A percentile compares a stretch with the other conserved stretches of the same genome.
These are phyloP conservation scores for Trichoderma sp. DNA, from an alignment of 2,329 filamentous ascomycete genomes.

Conservation along the genomic window DNA sequence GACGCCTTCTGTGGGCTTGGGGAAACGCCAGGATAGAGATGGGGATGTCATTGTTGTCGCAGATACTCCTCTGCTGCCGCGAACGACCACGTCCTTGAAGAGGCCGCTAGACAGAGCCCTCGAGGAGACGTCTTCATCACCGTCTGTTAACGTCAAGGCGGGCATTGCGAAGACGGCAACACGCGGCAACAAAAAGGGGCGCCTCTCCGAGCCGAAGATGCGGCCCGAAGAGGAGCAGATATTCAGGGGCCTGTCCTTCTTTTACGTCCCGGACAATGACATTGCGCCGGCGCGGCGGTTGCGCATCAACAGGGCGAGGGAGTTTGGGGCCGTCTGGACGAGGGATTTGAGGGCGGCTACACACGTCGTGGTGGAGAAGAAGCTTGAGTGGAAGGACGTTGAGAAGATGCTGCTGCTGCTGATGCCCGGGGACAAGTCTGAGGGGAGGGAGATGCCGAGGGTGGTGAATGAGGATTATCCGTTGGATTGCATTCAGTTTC, in stretches of 20 bases:
- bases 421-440: conserved; percentile 31
- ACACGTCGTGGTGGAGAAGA: conserved; percentile 78
- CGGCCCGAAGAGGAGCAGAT: conserved; percentile 58
- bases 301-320: conserved; percentile 73
- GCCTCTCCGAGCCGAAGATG: conserved; percentile 46
- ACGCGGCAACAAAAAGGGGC: conserved; percentile 46
- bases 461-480: conserved; percentile 71
- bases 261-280: conserved; percentile 82
- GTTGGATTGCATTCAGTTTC: conserved; percentile 66
- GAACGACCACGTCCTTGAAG: not conserved
- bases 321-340: conserved; percentile 75
- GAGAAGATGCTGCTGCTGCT: conserved; percentile 49
- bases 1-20: conserved; percentile 3
- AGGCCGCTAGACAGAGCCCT: not conserved
- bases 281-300: conserved; percentile 65
- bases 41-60: not conserved
- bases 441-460: conserved; percentile 39
- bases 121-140: conserved; percentile 1
- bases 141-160: conserved; percentile 18
- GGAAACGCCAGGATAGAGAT: not conserved
- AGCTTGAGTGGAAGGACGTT: conserved; percentile 65
- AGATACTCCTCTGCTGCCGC: not conserved
- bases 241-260: conserved; percentile 65
- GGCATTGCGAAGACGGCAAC: conserved; percentile 31
- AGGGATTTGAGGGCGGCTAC: conserved; percentile 63